Conservation (phyloP, 257 asterid species). For the Gentiana macrophylla region DNA sequence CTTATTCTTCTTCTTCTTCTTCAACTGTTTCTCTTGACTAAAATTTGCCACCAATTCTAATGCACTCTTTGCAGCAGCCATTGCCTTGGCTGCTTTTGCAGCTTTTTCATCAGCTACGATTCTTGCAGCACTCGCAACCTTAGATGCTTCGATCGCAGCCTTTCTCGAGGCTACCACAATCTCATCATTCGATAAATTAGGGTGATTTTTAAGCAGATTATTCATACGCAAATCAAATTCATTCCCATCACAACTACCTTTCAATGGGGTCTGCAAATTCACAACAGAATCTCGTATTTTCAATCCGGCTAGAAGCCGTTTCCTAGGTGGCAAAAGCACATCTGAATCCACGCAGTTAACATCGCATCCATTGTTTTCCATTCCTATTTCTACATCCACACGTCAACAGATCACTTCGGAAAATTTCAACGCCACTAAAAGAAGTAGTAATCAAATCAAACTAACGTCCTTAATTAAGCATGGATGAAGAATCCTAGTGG, state of each 20-base stretch:
- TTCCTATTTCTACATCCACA: conserved; percentile 38
- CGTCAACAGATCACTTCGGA: conserved; percentile 9
- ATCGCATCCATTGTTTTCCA: conserved; percentile 57
- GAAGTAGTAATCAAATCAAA: too few species aligned
- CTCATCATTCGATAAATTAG: conserved; percentile 55
- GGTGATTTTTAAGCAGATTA: conserved; percentile 41
- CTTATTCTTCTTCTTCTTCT: conserved; percentile 12
- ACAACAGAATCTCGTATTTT: conserved; percentile 74
- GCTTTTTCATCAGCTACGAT: conserved; percentile 89
- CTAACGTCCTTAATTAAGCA: conserved; percentile 8
- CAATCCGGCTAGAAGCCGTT: conserved; percentile 84
- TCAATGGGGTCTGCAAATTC: conserved; percentile 35
- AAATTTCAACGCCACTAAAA: too few species aligned
- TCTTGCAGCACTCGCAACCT: conserved; percentile 60
- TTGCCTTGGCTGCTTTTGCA: conserved; percentile 76
- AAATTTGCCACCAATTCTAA: conserved; percentile 62
- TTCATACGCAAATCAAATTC: conserved; percentile 33
- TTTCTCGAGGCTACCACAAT: conserved; percentile 56
- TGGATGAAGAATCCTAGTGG: conserved; percentile 10
- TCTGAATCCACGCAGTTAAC: conserved; percentile 60
- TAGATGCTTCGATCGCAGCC: conserved; percentile 66
- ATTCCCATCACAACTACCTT: conserved; percentile 18
- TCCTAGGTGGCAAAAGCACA: conserved; percentile 93
- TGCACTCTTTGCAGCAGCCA: conserved; percentile 83
- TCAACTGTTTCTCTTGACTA: conserved; percentile 13